Evolutionary conservation across 1,284 basidiomycete species (phyloP).

Genomic region (Marasmius fiardii): DNA sequence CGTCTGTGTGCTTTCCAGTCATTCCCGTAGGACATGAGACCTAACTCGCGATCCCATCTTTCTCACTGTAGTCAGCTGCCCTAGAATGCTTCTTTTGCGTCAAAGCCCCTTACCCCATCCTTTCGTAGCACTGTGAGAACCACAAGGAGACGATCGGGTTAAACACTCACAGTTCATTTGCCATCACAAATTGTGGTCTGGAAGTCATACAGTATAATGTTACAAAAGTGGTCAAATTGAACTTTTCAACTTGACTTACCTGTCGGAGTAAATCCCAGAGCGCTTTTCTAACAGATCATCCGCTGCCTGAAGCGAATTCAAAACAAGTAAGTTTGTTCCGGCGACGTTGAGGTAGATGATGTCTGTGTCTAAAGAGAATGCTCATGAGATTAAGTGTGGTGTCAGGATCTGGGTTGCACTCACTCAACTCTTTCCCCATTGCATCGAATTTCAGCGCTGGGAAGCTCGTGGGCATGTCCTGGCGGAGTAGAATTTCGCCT

Average conservation of each 20-base stretch:
- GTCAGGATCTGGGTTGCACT: too few species aligned
- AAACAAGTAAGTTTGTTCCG: background rate
- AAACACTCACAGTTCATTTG: background rate
- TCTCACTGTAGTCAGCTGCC: too few species aligned
- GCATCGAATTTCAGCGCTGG: background rate
- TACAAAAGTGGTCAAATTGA: background rate
- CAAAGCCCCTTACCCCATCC: background rate
- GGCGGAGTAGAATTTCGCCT: background rate
- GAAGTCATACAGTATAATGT: too few species aligned
- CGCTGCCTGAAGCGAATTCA: background rate
- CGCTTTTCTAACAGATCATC: background rate
- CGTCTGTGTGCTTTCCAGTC: background rate
- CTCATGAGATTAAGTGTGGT: too few species aligned
- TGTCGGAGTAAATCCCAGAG: background rate
- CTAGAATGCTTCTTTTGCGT: too few species aligned
- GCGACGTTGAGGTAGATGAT: background rate
- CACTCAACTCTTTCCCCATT: slow-evolving; percentile 1
- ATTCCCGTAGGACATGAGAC: background rate
- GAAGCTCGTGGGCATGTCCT: background rate
- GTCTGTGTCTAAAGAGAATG: background rate
- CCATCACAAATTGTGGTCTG: background rate
- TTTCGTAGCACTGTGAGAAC: background rate
- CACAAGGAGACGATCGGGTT: background rate
- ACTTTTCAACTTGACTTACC: background rate
- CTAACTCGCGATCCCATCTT: slow-evolving; percentile 1